Evolutionary conservation across 2,329 filamentous ascomycete genomes (phyloP).

Genomic region (Colletotrichum tabaci): DNA sequence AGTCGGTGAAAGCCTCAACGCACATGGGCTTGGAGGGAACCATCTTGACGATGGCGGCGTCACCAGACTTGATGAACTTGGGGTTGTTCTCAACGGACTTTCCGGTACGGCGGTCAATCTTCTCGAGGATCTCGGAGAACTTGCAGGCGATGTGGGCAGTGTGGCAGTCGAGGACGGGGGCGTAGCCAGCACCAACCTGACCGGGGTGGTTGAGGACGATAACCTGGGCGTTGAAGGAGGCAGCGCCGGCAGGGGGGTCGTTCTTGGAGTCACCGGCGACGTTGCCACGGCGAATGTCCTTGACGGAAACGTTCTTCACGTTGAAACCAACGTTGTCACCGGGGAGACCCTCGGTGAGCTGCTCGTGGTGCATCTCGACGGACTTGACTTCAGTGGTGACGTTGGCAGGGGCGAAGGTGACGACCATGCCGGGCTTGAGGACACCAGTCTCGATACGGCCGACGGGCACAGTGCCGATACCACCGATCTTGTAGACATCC

Average conservation of each 20-base stretch:
- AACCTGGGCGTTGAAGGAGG: slow-evolving; percentile 99
- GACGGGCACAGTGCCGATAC: slow-evolving; percentile 99
- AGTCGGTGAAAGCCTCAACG: slow-evolving; percentile 99
- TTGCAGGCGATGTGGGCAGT: slow-evolving; percentile 99
- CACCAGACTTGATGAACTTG: slow-evolving; percentile 99
- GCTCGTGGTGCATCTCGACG: slow-evolving; percentile 99
- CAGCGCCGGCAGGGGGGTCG: slow-evolving; percentile 90
- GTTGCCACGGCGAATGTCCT: slow-evolving; percentile 99
- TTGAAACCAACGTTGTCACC: slow-evolving; percentile 99
- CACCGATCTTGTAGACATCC: slow-evolving; percentile 99
- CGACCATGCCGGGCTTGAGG: slow-evolving; percentile 93
- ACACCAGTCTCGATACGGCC: slow-evolving; percentile 99
- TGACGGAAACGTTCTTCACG: slow-evolving; percentile 99
- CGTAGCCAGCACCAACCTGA: slow-evolving; percentile 99
- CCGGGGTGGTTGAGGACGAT: slow-evolving; percentile 99
- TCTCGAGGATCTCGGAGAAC: slow-evolving; percentile 99
- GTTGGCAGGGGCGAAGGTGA: slow-evolving; percentile 98
- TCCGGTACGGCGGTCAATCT: slow-evolving; percentile 99
- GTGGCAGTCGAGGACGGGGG: slow-evolving; percentile 99
- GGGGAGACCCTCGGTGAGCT: slow-evolving; percentile 93
- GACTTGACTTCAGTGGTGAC: slow-evolving; percentile 99
- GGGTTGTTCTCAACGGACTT: slow-evolving; percentile 92
- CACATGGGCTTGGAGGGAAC: slow-evolving; percentile 99
- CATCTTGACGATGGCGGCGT: slow-evolving; percentile 99
- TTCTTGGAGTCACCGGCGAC: slow-evolving; percentile 99